Percentiles rank a stretch among this genome's conserved stretches.
phyloP scores from a whole-genome alignment of 345 rosid genomes.

The Lepidium sativum region DNA sequence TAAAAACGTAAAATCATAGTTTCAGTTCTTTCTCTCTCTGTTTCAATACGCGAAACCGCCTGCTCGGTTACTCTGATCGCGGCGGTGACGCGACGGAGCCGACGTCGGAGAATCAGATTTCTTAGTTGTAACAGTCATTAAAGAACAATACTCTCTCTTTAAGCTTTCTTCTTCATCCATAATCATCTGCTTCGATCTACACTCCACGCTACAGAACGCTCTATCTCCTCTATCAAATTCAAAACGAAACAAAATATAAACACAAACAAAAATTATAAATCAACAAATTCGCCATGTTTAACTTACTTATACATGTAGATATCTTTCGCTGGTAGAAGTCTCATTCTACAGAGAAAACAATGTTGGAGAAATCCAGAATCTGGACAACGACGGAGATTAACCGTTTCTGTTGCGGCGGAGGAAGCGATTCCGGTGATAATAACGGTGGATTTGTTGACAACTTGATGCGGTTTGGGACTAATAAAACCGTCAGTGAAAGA shows the following conservation, averaged over 20 bases:
- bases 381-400: slow-evolving; percentile 15
- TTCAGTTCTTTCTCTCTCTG: neutral
- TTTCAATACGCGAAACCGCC: slow-evolving; percentile 56
- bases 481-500: neutral
- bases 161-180: slow-evolving; percentile 70
- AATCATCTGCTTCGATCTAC: slow-evolving; percentile 76
- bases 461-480: slow-evolving; percentile 37
- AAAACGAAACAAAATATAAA: neutral
- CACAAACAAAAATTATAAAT: neutral
- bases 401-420: neutral
- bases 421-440: neutral
- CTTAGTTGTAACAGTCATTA: slow-evolving; percentile 31
- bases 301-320: slow-evolving; percentile 96
- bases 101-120: slow-evolving; percentile 23
- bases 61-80: slow-evolving; percentile 38
- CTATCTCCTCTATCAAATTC: slow-evolving; percentile 52
- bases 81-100: slow-evolving; percentile 30
- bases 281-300: neutral
- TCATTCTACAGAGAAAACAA: slow-evolving; percentile 64
- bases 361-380: slow-evolving; percentile 47
- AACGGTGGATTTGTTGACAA: slow-evolving; percentile 46
- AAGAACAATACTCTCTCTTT: slow-evolving; percentile 39
- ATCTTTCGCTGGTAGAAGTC: slow-evolving; percentile 62
- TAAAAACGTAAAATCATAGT: slow-evolving; percentile 15
- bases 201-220: slow-evolving; percentile 85